These are phyloP conservation scores for Flueggea neowawraea DNA, from an alignment of 441 rosid species.

Conservation along the genomic window DNA sequence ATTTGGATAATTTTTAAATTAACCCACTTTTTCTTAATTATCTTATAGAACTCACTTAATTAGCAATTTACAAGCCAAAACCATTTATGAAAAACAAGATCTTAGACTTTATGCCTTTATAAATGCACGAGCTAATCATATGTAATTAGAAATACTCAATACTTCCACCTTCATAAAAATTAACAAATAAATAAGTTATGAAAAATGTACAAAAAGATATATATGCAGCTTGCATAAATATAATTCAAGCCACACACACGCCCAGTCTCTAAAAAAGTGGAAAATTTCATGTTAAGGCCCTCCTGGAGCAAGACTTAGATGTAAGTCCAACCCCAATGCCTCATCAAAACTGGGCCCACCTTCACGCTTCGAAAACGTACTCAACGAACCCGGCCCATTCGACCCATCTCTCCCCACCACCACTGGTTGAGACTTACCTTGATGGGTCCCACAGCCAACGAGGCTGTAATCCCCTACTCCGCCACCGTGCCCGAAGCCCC, in stretches of 20 bases:
- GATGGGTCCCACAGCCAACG: constrained; percentile 19
- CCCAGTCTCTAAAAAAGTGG: no score
- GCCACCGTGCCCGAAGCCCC: constrained; percentile 24
- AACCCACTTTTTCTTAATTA: no score
- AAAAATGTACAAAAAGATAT: constrained; percentile 44
- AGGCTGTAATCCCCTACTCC: background rate
- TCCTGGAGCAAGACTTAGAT: constrained; percentile 90
- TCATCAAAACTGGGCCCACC: constrained; percentile 68
- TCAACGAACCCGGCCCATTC: constrained; percentile 32
- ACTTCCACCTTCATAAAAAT: no score
- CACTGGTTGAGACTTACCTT: constrained; percentile 2
- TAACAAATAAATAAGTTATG: background rate
- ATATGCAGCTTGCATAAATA: background rate
- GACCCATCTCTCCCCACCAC: constrained; percentile 30
- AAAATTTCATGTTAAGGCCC: constrained; percentile 37
- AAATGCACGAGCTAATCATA: no score
- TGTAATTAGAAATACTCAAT: no score
- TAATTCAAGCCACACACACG: background rate
- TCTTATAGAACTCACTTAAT: no score
- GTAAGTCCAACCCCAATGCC: constrained; percentile 75
- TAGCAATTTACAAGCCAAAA: no score
- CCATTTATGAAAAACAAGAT: no score
- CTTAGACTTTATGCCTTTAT: no score
- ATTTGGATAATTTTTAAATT: no score
- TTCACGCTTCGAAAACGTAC: constrained; percentile 59